Evolutionary conservation across 2,329 filamentous ascomycete species (phyloP).

Genomic region (Rhynchosporium graminicola): DNA sequence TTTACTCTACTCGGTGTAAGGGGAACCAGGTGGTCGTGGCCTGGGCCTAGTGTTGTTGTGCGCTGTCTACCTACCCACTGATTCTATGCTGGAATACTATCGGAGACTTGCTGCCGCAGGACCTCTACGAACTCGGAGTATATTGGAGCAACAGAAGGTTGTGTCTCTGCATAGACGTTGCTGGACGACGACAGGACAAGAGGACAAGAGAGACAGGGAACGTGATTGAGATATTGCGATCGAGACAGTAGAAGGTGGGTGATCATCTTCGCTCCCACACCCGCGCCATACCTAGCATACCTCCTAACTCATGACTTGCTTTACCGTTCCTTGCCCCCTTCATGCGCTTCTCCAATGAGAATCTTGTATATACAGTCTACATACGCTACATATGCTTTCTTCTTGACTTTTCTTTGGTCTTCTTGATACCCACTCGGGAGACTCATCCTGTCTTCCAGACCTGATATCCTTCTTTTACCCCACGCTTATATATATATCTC

Average conservation of each 20-base stretch:
- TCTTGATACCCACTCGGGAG: constrained; percentile 8
- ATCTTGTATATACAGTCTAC: not conserved
- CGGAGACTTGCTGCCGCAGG: constrained; percentile 2
- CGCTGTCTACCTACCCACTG: not conserved
- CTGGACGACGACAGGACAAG: constrained; percentile 6
- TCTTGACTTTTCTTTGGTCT: constrained; percentile 8
- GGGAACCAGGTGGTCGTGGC: constrained; percentile 2
- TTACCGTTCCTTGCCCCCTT: constrained; percentile 27
- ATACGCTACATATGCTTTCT: not conserved
- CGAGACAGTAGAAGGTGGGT: constrained; percentile 28
- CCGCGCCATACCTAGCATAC: not conserved
- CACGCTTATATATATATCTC: constrained; percentile 12
- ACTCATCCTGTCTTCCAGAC: constrained; percentile 12
- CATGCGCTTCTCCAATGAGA: constrained; percentile 29
- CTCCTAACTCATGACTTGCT: constrained; percentile 20
- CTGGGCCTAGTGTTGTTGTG: not conserved
- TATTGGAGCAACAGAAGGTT: constrained; percentile 3
- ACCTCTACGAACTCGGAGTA: not conserved
- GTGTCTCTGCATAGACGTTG: constrained; percentile 7
- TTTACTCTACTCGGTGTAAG: not conserved
- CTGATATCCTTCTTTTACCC: constrained; percentile 4
- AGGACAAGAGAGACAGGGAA: constrained; percentile 16
- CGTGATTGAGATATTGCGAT: constrained; percentile 30
- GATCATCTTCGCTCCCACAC: constrained; percentile 24
- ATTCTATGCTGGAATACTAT: not conserved